Conservation (phyloP, 345 rosid genomes). For the Sisymbrium altissimum region DNA sequence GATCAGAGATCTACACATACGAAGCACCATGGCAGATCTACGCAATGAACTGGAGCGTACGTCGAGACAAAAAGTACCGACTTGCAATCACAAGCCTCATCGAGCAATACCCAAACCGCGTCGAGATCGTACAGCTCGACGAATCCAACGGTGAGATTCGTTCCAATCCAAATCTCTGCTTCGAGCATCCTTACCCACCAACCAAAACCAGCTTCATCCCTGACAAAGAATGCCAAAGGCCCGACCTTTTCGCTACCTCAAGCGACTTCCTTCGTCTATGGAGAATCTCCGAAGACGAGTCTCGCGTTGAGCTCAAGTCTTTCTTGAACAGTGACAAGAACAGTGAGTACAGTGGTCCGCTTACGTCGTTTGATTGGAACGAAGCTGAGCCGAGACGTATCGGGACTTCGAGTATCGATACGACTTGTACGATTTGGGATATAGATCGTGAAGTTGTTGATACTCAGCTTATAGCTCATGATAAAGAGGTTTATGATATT, state of each 20-base stretch:
- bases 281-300: slow-evolving; percentile 59
- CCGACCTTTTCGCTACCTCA: slow-evolving; percentile 86
- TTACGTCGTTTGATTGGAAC: slow-evolving; percentile 95
- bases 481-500: slow-evolving; percentile 90
- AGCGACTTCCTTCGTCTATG: slow-evolving; percentile 87
- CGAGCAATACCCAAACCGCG: slow-evolving; percentile 66
- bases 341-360: slow-evolving; percentile 85
- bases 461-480: slow-evolving; percentile 90
- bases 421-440: slow-evolving; percentile 95
- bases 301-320: slow-evolving; percentile 64
- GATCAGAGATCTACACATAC: slow-evolving; percentile 91
- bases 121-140: slow-evolving; percentile 93
- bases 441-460: slow-evolving; percentile 82
- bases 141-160: slow-evolving; percentile 90
- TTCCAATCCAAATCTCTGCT: slow-evolving; percentile 61
- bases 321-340: slow-evolving; percentile 74
- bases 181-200: slow-evolving; percentile 89
- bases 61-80: slow-evolving; percentile 88
- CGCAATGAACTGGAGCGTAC: slow-evolving; percentile 97
- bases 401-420: slow-evolving; percentile 88
- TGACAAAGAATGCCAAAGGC: slow-evolving; percentile 77
- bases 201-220: slow-evolving; percentile 85
- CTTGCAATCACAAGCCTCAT: slow-evolving; percentile 88
- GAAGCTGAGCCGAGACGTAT: slow-evolving; percentile 91
- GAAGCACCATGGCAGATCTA: slow-evolving; percentile 93